These are phyloP conservation scores for Annulohypoxylon truncatum DNA, from an alignment of 2,329 filamentous ascomycete genomes.

Conservation along the genomic window DNA sequence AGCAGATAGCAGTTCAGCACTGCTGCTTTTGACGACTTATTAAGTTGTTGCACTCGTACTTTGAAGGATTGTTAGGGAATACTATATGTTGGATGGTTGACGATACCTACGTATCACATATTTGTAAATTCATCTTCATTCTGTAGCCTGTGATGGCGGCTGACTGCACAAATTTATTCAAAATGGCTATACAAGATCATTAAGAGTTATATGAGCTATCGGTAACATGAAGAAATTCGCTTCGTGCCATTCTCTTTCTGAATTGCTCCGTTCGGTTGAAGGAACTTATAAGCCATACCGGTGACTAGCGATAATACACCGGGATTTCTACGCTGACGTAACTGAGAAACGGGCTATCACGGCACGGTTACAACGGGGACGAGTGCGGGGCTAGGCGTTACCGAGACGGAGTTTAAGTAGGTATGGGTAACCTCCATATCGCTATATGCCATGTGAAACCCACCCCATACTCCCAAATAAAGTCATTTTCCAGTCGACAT, in stretches of 20 bases:
- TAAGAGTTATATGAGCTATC: not conserved
- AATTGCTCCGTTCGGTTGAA: too few species aligned
- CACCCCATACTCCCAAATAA: not conserved
- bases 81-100: not conserved
- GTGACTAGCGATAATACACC: not conserved
- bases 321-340: slow-evolving; percentile 4
- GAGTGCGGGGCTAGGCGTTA: slow-evolving; percentile 1
- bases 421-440: not conserved
- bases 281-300: too few species aligned
- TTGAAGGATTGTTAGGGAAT: not conserved
- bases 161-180: not conserved
- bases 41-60: slow-evolving; percentile 1
- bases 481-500: not conserved
- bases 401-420: not conserved
- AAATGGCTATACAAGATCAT: not conserved
- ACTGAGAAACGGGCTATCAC: not conserved
- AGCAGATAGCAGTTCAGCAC: not conserved
- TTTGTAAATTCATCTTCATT: slow-evolving; percentile 4
- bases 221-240: not conserved
- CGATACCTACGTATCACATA: slow-evolving; percentile 8
- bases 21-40: not conserved
- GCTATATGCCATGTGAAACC: not conserved
- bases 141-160: not conserved
- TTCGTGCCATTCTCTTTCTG: too few species aligned
- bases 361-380: not conserved